Percentiles rank a stretch among this genome's conserved stretches.
Conservation (phyloP, 257 asterid species). For the Salvia rosmarinus region DNA sequence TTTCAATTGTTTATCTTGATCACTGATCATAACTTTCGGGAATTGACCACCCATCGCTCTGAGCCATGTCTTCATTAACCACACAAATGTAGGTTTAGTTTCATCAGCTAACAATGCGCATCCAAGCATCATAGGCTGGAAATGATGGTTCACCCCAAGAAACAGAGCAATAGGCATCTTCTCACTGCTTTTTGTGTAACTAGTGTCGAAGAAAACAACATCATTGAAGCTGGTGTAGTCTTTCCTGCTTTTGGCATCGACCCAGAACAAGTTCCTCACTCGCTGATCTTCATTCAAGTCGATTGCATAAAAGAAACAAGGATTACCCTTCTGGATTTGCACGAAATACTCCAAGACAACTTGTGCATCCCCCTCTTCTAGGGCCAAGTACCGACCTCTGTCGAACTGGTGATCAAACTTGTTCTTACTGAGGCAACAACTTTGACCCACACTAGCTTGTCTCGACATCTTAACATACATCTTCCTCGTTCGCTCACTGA, state of each 20-base stretch:
- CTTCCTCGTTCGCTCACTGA: slow-evolving; percentile 91
- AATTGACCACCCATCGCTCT: slow-evolving; percentile 85
- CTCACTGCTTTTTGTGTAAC: slow-evolving; percentile 71
- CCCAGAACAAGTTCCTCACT: slow-evolving; percentile 88
- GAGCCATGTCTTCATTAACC: slow-evolving; percentile 97
- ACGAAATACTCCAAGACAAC: slow-evolving; percentile 76
- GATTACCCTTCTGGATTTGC: slow-evolving; percentile 75
- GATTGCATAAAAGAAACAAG: slow-evolving; percentile 75
- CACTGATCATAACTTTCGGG: slow-evolving; percentile 79
- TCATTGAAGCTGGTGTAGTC: slow-evolving; percentile 77
- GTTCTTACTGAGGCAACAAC: slow-evolving; percentile 43
- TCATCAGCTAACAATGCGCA: slow-evolving; percentile 86
- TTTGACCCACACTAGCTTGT: slow-evolving; percentile 58
- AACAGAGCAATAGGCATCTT: slow-evolving; percentile 85
- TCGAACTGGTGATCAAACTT: slow-evolving; percentile 61
- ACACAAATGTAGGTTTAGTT: slow-evolving; percentile 67
- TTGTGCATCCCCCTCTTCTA: slow-evolving; percentile 95
- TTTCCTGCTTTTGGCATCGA: slow-evolving; percentile 86
- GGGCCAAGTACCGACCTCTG: slow-evolving; percentile 59
- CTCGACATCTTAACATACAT: slow-evolving; percentile 96
- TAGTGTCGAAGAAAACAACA: slow-evolving; percentile 77
- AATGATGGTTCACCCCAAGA: slow-evolving; percentile 95
- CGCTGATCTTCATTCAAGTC: slow-evolving; percentile 90
- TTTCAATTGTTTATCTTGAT: slow-evolving; percentile 70
- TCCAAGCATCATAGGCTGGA: slow-evolving; percentile 88